Evolutionary conservation across 2,329 filamentous ascomycete genomes (phyloP), one percentile per base, ranked within the genome.

Genomic region (Xylaria sp.): DNA sequence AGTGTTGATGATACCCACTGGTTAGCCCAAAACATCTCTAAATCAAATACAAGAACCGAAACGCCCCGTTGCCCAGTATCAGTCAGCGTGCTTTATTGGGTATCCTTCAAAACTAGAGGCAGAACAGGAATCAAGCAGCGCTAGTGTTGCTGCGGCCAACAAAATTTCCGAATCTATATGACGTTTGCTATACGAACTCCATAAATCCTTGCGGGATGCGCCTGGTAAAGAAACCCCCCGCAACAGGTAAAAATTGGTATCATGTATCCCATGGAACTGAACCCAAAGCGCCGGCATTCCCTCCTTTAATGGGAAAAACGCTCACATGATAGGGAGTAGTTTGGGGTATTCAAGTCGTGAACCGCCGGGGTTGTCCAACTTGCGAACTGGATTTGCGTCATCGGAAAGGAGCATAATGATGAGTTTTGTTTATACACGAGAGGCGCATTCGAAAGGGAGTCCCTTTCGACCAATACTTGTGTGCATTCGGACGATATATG

Each of bases 21-120:
- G 3, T 42, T 38, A 17, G n/a, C 52, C n/a, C 25, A 56, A 35
- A 6, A 52, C 25, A 5, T 4, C 28, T 31, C 9, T 9, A 9
- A 31, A 31, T 31, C 28, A 38, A 37, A 46, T 21, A 47, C 60
- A 57, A 46, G 11, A 35, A 15, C 37, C 56, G 7, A 42, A 66
- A 66, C 57, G 45, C 63, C 60, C n/a, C 19, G 17, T 25, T 54
- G 51, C 37, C 60, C 47, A 40, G 40, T 19, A 25, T 23, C 21
- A 38, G 19, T 25, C 47, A 46, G 17, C 52, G 17, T 47, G 47
- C 43, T 51, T 53, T 57, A 50, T 51, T 60, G 63, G 63, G 63
- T 66, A 66, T 66, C 53, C 57, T 61, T 58, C 57, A 56, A 52
- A 49, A 11, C 21, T 12, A 55, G 40, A 60, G 46, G 14, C n/a